Conservation (phyloP, 2,329 filamentous ascomycete genomes). For the Trichothecium roseum region DNA sequence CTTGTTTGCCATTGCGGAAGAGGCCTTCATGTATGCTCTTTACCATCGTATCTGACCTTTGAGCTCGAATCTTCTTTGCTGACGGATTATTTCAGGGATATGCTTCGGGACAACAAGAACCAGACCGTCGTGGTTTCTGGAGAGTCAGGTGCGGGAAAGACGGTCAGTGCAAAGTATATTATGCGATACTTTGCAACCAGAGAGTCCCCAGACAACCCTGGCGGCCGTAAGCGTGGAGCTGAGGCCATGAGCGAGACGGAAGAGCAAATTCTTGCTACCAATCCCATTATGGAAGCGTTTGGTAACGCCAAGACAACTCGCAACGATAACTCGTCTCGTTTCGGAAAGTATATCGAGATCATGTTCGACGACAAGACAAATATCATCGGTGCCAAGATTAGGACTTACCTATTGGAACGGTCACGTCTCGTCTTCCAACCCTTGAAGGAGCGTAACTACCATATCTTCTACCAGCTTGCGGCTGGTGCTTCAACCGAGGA, state of each 20-base stretch:
- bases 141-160: slow-evolving; percentile 97
- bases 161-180: slow-evolving; percentile 98
- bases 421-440: slow-evolving; percentile 96
- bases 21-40: slow-evolving; percentile 78
- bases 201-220: slow-evolving; percentile 83
- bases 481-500: slow-evolving; percentile 82
- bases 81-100: slow-evolving; percentile 56
- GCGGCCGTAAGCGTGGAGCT: slow-evolving; percentile 65
- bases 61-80: not conserved
- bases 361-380: slow-evolving; percentile 95
- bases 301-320: slow-evolving; percentile 99
- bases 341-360: slow-evolving; percentile 99
- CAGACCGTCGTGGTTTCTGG: slow-evolving; percentile 99
- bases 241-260: slow-evolving; percentile 94
- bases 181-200: slow-evolving; percentile 99
- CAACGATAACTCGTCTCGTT: slow-evolving; percentile 98
- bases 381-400: slow-evolving; percentile 95
- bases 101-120: slow-evolving; percentile 91
- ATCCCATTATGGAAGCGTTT: slow-evolving; percentile 99
- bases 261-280: slow-evolving; percentile 95
- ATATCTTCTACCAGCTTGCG: slow-evolving; percentile 96
- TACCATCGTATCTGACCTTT: too few species aligned
- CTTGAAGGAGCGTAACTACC: slow-evolving; percentile 95
- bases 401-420: slow-evolving; percentile 89
- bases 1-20: slow-evolving; percentile 96